A percentile compares a stretch with the other conserved stretches of the same genome.
Evolutionary conservation across 2,329 filamentous ascomycete species (phyloP).

Genomic region (Neophaeococcomyces mojaviensis): DNA sequence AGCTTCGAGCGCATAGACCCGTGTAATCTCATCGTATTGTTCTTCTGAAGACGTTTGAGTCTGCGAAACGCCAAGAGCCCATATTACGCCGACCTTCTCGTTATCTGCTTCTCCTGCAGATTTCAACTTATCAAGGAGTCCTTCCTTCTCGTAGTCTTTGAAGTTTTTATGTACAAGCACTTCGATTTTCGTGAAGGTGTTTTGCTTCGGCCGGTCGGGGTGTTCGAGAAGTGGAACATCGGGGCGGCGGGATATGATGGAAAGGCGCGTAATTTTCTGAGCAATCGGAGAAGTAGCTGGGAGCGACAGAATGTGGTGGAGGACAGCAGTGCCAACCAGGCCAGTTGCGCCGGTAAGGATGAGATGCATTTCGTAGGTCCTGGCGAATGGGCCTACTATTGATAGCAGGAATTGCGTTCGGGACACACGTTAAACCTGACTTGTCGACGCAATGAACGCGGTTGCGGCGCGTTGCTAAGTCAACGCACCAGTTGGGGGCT

Average conservation of each 20-base stretch:
- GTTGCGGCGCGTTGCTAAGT: too few species aligned
- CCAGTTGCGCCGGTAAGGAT: constrained; percentile 64
- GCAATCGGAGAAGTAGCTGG: constrained; percentile 17
- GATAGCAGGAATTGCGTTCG: too few species aligned
- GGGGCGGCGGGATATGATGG: constrained; percentile 55
- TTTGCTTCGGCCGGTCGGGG: constrained; percentile 41
- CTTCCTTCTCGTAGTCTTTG: constrained; percentile 47
- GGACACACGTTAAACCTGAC: too few species aligned
- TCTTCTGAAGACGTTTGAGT: constrained; percentile 53
- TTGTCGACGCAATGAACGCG: too few species aligned
- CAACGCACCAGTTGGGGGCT: too few species aligned
- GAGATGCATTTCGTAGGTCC: constrained; percentile 47
- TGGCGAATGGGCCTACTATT: too few species aligned
- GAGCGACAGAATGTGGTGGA: constrained; percentile 55
- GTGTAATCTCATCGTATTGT: constrained; percentile 62
- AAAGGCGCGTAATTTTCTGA: constrained; percentile 54
- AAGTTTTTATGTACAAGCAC: constrained; percentile 66
- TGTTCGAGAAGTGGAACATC: constrained; percentile 30
- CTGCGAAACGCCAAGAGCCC: constrained; percentile 63
- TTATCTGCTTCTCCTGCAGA: constrained; percentile 43
- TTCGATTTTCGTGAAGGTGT: constrained; percentile 51
- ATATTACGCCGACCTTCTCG: constrained; percentile 51
- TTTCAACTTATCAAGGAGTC: constrained; percentile 51
- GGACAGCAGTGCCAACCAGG: constrained; percentile 53
- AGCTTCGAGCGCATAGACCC: constrained; percentile 57